Conservation (phyloP, 2,329 filamentous ascomycete genomes). For the Ceratocystiopsis minuta region DNA sequence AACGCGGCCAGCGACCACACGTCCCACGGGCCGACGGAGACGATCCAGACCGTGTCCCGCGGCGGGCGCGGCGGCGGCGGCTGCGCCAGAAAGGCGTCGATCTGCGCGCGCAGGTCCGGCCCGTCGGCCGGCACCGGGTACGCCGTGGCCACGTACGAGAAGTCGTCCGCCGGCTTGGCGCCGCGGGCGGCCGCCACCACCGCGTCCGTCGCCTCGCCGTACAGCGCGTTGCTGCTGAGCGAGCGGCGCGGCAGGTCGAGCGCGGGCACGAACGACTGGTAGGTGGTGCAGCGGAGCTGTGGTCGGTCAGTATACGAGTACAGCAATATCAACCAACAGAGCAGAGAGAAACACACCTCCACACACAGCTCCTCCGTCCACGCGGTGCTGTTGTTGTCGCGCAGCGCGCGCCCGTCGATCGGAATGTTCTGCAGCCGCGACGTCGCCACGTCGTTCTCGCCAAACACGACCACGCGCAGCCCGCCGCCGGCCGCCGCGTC, state of each 20-base stretch:
- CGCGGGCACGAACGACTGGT: slow-evolving; percentile 27
- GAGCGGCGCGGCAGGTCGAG: slow-evolving; percentile 13
- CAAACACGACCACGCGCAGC: slow-evolving; percentile 33
- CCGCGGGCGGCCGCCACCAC: slow-evolving; percentile 15
- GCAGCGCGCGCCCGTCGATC: slow-evolving; percentile 1
- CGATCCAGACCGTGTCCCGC: slow-evolving; percentile 33
- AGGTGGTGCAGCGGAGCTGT: slow-evolving; percentile 29
- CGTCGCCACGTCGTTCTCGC: slow-evolving; percentile 28
- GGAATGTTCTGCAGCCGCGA: slow-evolving; percentile 8
- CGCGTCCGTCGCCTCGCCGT: slow-evolving; percentile 26
- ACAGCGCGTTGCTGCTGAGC: slow-evolving; percentile 35
- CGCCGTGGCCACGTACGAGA: slow-evolving; percentile 22
- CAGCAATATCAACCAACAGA: background rate
- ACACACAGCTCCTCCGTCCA: slow-evolving; percentile 33
- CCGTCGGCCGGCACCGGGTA: slow-evolving; percentile 23
- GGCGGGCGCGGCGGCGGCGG: slow-evolving; percentile 17
- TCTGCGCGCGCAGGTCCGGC: slow-evolving; percentile 26
- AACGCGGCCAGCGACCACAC: slow-evolving; percentile 32
- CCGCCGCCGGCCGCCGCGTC: slow-evolving; percentile 12
- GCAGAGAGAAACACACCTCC: slow-evolving; percentile 19
- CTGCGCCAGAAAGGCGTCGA: slow-evolving; percentile 26
- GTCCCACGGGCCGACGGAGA: slow-evolving; percentile 36
- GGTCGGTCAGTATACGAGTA: slow-evolving; percentile 5
- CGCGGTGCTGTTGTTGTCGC: slow-evolving; percentile 11
- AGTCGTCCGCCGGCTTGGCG: slow-evolving; percentile 22